Evolutionary conservation across 1,139 yeast genomes (phyloP).

Genomic region (Wickerhamomyces sp.): DNA sequence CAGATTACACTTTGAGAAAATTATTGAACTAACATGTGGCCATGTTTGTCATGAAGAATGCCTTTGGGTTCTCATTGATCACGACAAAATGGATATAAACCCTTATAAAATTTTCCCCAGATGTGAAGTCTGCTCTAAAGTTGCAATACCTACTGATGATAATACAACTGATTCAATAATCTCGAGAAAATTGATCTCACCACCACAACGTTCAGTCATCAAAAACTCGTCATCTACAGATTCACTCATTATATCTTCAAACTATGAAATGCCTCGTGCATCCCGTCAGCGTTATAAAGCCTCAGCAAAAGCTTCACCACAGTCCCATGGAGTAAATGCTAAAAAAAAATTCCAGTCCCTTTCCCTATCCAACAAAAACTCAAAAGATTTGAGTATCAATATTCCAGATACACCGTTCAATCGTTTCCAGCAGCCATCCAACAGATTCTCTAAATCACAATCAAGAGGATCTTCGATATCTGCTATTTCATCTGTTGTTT

Average conservation of each 20-base stretch:
- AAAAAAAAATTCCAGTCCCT: slow-evolving; percentile 12
- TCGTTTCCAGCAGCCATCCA: background rate
- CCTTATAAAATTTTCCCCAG: slow-evolving; percentile 23
- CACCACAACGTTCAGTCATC: slow-evolving; percentile 8
- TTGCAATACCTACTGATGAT: slow-evolving; percentile 28
- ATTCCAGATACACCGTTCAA: slow-evolving; percentile 11
- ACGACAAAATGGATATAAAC: slow-evolving; percentile 9
- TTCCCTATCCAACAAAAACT: slow-evolving; percentile 19
- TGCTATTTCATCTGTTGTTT: slow-evolving; percentile 33
- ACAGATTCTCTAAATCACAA: slow-evolving; percentile 10
- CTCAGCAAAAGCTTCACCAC: background rate
- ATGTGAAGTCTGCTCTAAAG: slow-evolving; percentile 26
- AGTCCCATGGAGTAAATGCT: background rate
- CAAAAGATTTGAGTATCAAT: slow-evolving; percentile 21
- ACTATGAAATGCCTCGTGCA: slow-evolving; percentile 6
- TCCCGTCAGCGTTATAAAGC: background rate
- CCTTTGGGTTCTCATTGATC: slow-evolving; percentile 26
- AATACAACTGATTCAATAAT: slow-evolving; percentile 22
- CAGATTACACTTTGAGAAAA: slow-evolving; percentile 26
- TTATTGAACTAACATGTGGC: slow-evolving; percentile 29
- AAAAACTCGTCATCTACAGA: slow-evolving; percentile 3
- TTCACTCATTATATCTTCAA: slow-evolving; percentile 9
- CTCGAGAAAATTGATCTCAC: slow-evolving; percentile 18
- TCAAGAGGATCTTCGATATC: slow-evolving; percentile 35
- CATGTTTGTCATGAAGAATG: slow-evolving; percentile 35